phyloP scores from a whole-genome alignment of 2,329 filamentous ascomycete genomes.

The Calonectria fujianensis region DNA sequence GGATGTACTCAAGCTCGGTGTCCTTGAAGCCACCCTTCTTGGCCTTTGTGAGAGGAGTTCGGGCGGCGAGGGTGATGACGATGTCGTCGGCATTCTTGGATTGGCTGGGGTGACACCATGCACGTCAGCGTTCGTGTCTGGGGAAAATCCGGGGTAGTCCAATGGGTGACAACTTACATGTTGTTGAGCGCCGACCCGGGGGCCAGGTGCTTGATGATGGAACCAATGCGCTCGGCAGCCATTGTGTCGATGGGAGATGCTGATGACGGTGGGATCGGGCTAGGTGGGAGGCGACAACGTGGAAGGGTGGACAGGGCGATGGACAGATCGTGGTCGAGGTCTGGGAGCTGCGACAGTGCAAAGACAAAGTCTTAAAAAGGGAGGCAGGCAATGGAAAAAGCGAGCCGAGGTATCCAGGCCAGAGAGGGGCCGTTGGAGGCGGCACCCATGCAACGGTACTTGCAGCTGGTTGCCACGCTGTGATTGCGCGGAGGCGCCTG shows the following conservation, averaged over 20 bases:
- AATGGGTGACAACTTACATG: slow-evolving; percentile 77
- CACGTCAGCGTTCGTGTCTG: slow-evolving; percentile 2
- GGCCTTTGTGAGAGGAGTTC: slow-evolving; percentile 92
- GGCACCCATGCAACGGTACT: slow-evolving; percentile 50
- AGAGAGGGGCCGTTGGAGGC: slow-evolving; percentile 46
- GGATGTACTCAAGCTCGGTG: slow-evolving; percentile 88
- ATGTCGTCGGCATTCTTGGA: slow-evolving; percentile 97
- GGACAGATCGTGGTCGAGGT: slow-evolving; percentile 24
- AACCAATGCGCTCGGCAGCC: slow-evolving; percentile 90
- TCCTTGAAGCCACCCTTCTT: slow-evolving; percentile 97
- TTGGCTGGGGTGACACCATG: slow-evolving; percentile 73
- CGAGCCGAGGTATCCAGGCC: slow-evolving; percentile 46
- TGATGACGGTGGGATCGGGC: neutral
- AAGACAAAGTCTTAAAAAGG: slow-evolving; percentile 20
- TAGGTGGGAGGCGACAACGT: slow-evolving; percentile 25
- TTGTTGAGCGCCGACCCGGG: slow-evolving; percentile 82
- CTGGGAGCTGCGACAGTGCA: slow-evolving; percentile 13
- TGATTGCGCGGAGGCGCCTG: slow-evolving; percentile 36
- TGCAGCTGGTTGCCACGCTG: slow-evolving; percentile 34
- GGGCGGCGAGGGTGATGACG: slow-evolving; percentile 93
- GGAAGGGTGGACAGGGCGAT: slow-evolving; percentile 21
- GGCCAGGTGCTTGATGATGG: slow-evolving; percentile 90
- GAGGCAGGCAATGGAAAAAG: slow-evolving; percentile 16
- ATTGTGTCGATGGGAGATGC: slow-evolving; percentile 68
- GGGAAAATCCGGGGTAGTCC: neutral